A percentile compares a stretch with the other conserved stretches of the same genome.
These are phyloP conservation scores for Dactylellina leptospora DNA, from an alignment of 2,329 filamentous ascomycete genomes.

Conservation along the genomic window DNA sequence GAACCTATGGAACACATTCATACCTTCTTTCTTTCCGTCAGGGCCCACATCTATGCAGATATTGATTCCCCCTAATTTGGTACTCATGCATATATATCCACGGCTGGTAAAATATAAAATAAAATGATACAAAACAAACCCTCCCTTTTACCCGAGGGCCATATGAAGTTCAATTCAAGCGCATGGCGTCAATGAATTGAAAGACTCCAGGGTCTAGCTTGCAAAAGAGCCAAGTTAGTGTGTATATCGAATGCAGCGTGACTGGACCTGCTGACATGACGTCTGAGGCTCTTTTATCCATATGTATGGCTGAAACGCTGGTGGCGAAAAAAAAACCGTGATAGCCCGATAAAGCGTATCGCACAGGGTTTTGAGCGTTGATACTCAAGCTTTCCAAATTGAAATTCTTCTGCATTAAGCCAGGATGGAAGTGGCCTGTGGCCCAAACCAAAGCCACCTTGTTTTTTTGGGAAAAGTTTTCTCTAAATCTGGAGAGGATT, in stretches of 20 bases:
- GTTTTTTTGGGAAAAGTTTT: constrained; percentile 32
- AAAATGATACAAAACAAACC: constrained; percentile 43
- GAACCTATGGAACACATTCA: constrained; percentile 37
- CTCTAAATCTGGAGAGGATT: constrained; percentile 19
- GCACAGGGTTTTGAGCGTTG: constrained; percentile 1
- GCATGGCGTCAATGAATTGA: constrained; percentile 19
- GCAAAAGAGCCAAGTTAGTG: background rate
- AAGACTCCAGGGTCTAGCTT: constrained; percentile 19
- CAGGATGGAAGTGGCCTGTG: background rate
- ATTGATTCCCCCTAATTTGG: constrained; percentile 28
- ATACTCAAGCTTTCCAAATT: constrained; percentile 9
- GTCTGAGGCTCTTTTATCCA: constrained; percentile 54
- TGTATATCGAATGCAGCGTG: constrained; percentile 28
- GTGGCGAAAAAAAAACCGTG: constrained; percentile 31
- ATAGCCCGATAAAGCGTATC: constrained; percentile 23
- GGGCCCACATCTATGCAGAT: constrained; percentile 6
- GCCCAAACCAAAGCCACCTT: too few species aligned
- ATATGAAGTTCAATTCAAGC: constrained; percentile 8
- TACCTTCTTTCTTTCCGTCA: constrained; percentile 8
- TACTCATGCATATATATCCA: constrained; percentile 29
- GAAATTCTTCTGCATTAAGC: background rate
- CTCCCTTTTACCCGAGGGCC: constrained; percentile 46
- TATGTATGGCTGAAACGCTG: constrained; percentile 51
- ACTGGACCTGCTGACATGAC: constrained; percentile 51
- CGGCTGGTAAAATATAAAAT: constrained; percentile 52